These are phyloP conservation scores for Citrullus mucosospermus DNA, from an alignment of 306 rosid species.

Conservation along the genomic window DNA sequence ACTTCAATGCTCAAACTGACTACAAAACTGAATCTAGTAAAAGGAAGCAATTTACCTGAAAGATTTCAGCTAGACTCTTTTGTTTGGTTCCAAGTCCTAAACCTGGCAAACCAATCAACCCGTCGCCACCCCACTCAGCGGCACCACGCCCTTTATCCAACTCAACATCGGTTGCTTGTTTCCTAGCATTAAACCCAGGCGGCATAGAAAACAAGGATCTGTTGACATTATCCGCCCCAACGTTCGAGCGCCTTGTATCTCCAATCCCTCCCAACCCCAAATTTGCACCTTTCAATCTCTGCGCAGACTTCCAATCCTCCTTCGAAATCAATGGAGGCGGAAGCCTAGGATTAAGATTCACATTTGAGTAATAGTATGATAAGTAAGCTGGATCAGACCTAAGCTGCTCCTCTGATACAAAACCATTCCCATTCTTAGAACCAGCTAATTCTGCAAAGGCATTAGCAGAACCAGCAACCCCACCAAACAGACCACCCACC, in stretches of 20 bases:
- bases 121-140: conserved; percentile 73
- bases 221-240: conserved; percentile 34
- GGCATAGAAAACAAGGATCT: conserved; percentile 56
- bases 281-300: conserved; percentile 47
- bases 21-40: background rate
- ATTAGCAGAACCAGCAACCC: conserved; percentile 9
- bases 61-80: conserved; percentile 79
- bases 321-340: conserved; percentile 81
- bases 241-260: conserved; percentile 56
- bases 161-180: conserved; percentile 44
- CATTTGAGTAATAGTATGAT: conserved; percentile 64
- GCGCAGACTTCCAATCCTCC: conserved; percentile 79
- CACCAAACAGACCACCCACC: conserved; percentile 59
- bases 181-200: conserved; percentile 57
- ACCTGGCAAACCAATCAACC: conserved; percentile 75
- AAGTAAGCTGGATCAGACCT: conserved; percentile 91
- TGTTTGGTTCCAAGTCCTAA: conserved; percentile 74
- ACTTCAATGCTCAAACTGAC: background rate
- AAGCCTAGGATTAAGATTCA: conserved; percentile 72
- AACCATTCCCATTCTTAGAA: conserved; percentile 45
- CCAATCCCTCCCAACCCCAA: conserved; percentile 75
- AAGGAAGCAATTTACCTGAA: conserved; percentile 52
- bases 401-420: conserved; percentile 68
- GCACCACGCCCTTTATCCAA: conserved; percentile 42
- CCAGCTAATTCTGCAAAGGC: conserved; percentile 34